Percentiles rank a stretch among this genome's conserved stretches.
These are phyloP conservation scores for Saposhnikovia divaricata DNA, from an alignment of 129 eudicot species.

Conservation along the genomic window DNA sequence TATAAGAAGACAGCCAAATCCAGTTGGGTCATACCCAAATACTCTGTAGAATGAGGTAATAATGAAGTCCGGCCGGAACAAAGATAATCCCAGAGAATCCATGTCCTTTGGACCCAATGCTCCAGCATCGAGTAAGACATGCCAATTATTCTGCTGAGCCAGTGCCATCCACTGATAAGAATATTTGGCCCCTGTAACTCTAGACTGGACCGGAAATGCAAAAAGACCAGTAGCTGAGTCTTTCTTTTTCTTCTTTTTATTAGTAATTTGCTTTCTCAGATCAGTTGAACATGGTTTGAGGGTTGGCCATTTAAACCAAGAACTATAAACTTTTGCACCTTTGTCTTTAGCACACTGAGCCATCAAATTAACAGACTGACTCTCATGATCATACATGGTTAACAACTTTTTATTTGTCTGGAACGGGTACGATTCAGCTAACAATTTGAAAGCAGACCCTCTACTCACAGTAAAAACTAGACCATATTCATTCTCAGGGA, in stretches of 20 bases:
- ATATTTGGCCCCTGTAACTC: conserved; percentile 62
- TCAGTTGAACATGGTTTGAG: conserved; percentile 50
- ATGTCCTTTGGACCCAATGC: conserved; percentile 70
- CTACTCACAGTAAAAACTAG: conserved; percentile 50
- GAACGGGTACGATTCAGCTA: conserved; percentile 54
- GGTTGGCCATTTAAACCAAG: conserved; percentile 56
- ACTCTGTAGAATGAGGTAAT: conserved; percentile 57
- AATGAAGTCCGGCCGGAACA: conserved; percentile 57
- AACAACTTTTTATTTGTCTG: conserved; percentile 39
- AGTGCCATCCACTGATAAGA: conserved; percentile 66
- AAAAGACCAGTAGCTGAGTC: conserved; percentile 52
- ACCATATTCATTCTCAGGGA: conserved; percentile 52
- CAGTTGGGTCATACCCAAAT: conserved; percentile 59
- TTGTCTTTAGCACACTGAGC: conserved; percentile 52
- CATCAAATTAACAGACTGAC: conserved; percentile 58
- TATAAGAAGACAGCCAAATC: conserved; percentile 58
- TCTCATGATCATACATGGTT: conserved; percentile 61
- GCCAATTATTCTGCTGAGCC: conserved; percentile 68
- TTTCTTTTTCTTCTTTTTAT: conserved; percentile 46
- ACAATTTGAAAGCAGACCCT: conserved; percentile 49
- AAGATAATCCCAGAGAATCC: conserved; percentile 61
- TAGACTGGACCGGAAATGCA: conserved; percentile 60
- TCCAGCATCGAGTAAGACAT: conserved; percentile 63
- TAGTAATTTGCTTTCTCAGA: conserved; percentile 34
- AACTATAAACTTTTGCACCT: conserved; percentile 54